Evolutionary conservation across 352 stramenopile species (phyloP), one percentile per base, ranked within the genome.

Genomic region (Phytophthora sansomeana): DNA sequence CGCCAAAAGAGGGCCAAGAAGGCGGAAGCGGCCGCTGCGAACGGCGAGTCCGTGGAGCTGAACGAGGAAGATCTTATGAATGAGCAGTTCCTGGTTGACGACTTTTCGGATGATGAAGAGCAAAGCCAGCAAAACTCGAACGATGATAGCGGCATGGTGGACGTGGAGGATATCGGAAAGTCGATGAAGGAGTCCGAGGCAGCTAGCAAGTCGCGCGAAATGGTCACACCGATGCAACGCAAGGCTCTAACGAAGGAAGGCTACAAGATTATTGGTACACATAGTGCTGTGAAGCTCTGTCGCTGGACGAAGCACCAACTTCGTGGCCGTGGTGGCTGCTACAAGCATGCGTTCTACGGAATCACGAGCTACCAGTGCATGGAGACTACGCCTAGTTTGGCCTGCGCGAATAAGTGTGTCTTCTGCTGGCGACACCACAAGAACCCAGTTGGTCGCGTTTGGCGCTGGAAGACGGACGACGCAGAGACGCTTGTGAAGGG

Each of bases 391-490:
- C 97, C 97, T 8, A 98, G 87, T 69, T 69, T 99, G 7, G 97
- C 97, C 14, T 99, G 97, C 77, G 97, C 97, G 21, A 99, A 99
- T 81, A 99, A 99, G 80, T 99, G 97, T 57, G 89, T 97, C 7
- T 99, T 99, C 77, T 99, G 97, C 80, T 99, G 97, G 97, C 86
- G 97, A 69, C 97, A 99, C 81, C 97, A 99, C 82, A 99, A 99
- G 78, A 99, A 99, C 81, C 97, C 97, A 0, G 97, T 99, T 16
- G 97, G 97, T 9, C 95, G 93, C 56, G 94, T 98, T 63, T 99
- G 97, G 97, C 85, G 93, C 48, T 99, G 97, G 97, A 99, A 99
- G 83, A 97, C 89, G 13, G 97, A 99, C 71, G 91, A 98, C 58
- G 91, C 97, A n/a, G 78, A 93, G 30, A 89, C 91, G 56, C 97